Conservation (phyloP, 257 asterid genomes). For the Mentha longifolia region DNA sequence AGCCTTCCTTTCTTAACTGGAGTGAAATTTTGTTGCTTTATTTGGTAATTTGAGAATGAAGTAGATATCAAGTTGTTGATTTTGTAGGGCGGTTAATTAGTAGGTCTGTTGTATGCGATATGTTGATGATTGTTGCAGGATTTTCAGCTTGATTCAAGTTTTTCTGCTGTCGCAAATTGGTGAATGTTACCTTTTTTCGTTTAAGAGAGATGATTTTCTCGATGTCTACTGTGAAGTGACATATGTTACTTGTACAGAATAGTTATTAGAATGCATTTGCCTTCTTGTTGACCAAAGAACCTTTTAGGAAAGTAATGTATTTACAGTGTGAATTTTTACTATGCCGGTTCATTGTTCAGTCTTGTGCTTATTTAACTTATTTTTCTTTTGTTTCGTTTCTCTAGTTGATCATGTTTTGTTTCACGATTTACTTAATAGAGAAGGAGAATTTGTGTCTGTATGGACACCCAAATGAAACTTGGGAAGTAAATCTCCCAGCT, state of each 20-base stretch:
- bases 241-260: background rate
- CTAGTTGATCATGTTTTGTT: conserved; percentile 30
- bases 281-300: conserved; percentile 8
- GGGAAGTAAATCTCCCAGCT: conserved; percentile 96
- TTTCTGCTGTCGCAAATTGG: background rate
- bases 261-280: background rate
- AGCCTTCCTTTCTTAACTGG: background rate
- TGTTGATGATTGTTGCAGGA: background rate
- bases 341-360: background rate
- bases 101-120: background rate
- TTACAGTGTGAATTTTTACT: background rate
- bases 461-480: conserved; percentile 89
- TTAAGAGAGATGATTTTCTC: background rate
- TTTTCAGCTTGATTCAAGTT: conserved; percentile 6
- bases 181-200: background rate
- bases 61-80: conserved; percentile 17
- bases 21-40: background rate
- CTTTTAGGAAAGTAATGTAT: conserved; percentile 7
- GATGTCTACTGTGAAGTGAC: conserved; percentile 10
- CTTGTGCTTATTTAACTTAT: background rate
- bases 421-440: conserved; percentile 49
- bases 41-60: no score
- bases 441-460: conserved; percentile 93
- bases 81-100: conserved; percentile 11
- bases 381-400: conserved; percentile 14